Percentiles rank a stretch among this genome's conserved stretches.
Conservation (phyloP, 2,329 filamentous ascomycete genomes). For the Xylariomycetidae sp. region DNA sequence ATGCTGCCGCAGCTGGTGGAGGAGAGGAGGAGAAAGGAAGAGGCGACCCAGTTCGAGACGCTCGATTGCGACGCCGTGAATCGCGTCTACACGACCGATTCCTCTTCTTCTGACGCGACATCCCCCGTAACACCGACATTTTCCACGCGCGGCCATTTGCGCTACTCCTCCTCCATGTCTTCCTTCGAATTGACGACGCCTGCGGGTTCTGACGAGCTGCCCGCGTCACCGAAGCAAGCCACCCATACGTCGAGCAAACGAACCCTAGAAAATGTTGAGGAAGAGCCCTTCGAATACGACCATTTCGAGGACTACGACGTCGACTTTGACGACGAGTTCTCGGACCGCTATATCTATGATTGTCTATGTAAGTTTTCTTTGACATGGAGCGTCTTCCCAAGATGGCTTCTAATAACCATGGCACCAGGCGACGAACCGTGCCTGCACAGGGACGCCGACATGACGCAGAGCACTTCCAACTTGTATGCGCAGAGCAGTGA, state of each 20-base stretch:
- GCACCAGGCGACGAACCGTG: constrained; percentile 55
- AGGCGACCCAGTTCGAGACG: constrained; percentile 13
- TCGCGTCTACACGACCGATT: constrained; percentile 39
- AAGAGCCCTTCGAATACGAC: constrained; percentile 70
- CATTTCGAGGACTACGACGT: constrained; percentile 40
- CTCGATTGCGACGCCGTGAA: constrained; percentile 4
- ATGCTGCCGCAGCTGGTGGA: constrained; percentile 24
- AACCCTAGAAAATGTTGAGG: constrained; percentile 73
- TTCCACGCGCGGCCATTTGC: constrained; percentile 55
- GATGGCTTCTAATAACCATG: background rate
- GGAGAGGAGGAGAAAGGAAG: constrained; percentile 22
- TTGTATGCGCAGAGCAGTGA: constrained; percentile 38
- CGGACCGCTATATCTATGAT: constrained; percentile 46
- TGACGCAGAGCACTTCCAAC: constrained; percentile 30
- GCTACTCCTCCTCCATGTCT: constrained; percentile 69
- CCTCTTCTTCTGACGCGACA: constrained; percentile 59
- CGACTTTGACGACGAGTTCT: constrained; percentile 39
- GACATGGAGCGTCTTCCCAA: constrained; percentile 2
- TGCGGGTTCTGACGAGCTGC: constrained; percentile 44
- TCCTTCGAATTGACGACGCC: constrained; percentile 62
- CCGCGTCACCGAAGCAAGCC: constrained; percentile 49
- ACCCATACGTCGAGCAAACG: constrained; percentile 52
- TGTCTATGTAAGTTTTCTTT: constrained; percentile 65
- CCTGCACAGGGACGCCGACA: constrained; percentile 45
- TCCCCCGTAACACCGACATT: constrained; percentile 69